phyloP scores from a whole-genome alignment of 1,284 basidiomycete species.

The Rhodotorula sp. region DNA sequence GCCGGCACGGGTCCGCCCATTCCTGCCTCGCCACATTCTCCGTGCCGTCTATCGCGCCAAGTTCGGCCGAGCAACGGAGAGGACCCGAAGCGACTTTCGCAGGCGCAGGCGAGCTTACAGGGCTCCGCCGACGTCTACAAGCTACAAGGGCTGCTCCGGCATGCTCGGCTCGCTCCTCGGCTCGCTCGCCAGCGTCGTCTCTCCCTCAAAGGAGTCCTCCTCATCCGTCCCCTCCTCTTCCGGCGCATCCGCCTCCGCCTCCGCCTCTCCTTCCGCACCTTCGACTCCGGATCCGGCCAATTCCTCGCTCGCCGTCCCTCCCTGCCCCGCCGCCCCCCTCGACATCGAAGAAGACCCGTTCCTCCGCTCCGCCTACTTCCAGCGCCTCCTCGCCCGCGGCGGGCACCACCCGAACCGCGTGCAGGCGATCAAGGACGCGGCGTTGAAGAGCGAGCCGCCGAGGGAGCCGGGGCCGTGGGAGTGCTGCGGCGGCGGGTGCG shows the following conservation, averaged over 20 bases:
- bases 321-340: no score
- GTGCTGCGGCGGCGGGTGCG: constrained; percentile 25
- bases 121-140: no score
- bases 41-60: no score
- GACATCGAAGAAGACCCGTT: constrained; percentile 5
- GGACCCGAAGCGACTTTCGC: no score
- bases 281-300: not conserved
- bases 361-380: constrained; percentile 9
- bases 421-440: constrained; percentile 12
- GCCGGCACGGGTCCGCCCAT: no score
- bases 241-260: not conserved
- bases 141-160: not conserved
- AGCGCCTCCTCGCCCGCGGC: constrained; percentile 5
- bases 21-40: no score
- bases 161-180: constrained; percentile 5
- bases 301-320: not conserved
- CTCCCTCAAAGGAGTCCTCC: not conserved
- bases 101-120: not conserved
- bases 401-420: constrained; percentile 6
- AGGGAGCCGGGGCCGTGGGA: constrained; percentile 19
- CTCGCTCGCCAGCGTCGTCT: not conserved
- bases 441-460: constrained; percentile 14
- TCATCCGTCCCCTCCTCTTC: not conserved
- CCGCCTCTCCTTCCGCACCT: not conserved
- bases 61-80: no score